These are phyloP conservation scores for Ilex paraguariensis DNA, from an alignment of 305 asterid species.

Conservation along the genomic window DNA sequence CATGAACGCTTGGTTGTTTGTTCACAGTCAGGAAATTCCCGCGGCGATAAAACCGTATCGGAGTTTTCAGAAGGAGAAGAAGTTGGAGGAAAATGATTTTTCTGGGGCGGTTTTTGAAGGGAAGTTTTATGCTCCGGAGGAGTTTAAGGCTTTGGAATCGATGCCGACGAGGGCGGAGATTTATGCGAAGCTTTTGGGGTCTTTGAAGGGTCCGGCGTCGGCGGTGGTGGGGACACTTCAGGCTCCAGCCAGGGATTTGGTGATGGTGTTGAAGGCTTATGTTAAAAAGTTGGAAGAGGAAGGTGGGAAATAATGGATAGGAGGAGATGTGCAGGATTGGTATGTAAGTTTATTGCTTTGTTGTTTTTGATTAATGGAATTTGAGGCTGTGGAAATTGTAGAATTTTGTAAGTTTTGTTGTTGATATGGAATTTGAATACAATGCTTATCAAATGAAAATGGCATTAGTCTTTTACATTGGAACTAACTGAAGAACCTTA, in stretches of 20 bases:
- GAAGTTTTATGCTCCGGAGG: conserved; percentile 67
- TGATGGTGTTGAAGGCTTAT: conserved; percentile 64
- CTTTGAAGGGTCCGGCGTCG: conserved; percentile 75
- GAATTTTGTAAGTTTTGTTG: no score
- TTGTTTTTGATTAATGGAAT: background rate
- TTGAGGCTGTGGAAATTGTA: no score
- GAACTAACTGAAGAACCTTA: no score
- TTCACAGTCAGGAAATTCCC: conserved; percentile 81
- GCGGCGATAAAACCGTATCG: conserved; percentile 83
- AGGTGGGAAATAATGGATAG: conserved; percentile 31
- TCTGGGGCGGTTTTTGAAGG: conserved; percentile 89
- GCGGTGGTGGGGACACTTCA: conserved; percentile 86
- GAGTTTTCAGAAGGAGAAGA: conserved; percentile 75
- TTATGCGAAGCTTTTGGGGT: conserved; percentile 60
- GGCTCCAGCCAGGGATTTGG: conserved; percentile 81
- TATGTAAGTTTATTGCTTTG: conserved; percentile 15
- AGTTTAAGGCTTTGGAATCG: conserved; percentile 67
- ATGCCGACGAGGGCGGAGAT: conserved; percentile 77
- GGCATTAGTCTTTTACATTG: no score
- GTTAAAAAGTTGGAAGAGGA: conserved; percentile 78
- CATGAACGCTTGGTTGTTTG: conserved; percentile 91
- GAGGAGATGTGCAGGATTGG: conserved; percentile 4
- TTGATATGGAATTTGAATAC: no score
- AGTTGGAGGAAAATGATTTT: conserved; percentile 73
- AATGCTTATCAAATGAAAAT: no score